Evolutionary conservation across 192 early-diverging fungal species (phyloP), one percentile per base, ranked within the genome.

Genomic region (Linnemannia schmuckeri): DNA sequence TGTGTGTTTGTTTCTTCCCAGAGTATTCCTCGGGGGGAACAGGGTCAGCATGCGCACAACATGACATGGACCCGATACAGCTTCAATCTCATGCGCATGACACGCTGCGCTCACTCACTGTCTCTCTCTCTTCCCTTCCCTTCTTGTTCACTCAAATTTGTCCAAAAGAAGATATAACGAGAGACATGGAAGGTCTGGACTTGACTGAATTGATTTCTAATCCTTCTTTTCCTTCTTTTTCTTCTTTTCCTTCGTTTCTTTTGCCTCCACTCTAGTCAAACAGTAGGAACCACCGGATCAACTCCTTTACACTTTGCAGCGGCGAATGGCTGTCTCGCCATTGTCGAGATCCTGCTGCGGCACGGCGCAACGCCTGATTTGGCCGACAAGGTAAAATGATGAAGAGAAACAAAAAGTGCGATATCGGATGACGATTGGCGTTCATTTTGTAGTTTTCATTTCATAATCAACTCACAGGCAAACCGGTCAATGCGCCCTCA

Each of bases 301-400:
- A 96, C 97, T 1, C 93, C 96, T 38, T 85, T 98, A 75, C 97
- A 98, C 79, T 94, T 95, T 88, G 96, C 96, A 6, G 93, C 94
- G 47, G 96, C 96, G 22, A 94, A 94, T 73, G 94, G 95, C 0
- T 94, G 93, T 78, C 77, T 89, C 1, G 88, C 89, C 15, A 92
- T 94, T 61, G 90, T 94, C 0, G 91, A 94, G 41, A 79, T 92
- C 24, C 88, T 97, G 37, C 82, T 98, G 44, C 79, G 88, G 47
- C 88, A 92, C 55, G 93, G 94, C 37, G 95, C 95, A 12, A 86
- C 80, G 7, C 76, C 89, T 24, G 91, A 95, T n/a, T 70, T 93
- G 17, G 89, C 85, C 68, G 95, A 95, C 75, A 93, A 93, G 79
- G 84, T 52, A 77, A 80, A 57, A 7, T 0, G 61, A 66, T 61